Evolutionary conservation across 768 basidiomycete species (phyloP).

Genomic region (Fistulinella prunicolor): DNA sequence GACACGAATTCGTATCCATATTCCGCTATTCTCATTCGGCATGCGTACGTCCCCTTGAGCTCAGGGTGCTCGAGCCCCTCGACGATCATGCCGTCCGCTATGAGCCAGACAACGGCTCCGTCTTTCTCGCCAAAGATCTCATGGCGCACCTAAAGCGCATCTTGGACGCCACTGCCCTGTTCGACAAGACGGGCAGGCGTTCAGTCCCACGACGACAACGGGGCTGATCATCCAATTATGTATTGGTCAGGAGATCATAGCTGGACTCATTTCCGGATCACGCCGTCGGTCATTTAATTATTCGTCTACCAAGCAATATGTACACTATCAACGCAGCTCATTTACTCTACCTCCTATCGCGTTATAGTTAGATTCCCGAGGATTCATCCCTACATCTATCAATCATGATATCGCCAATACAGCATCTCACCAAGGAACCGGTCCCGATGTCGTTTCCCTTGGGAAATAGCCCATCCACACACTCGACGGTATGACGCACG

Average conservation of each 20-base stretch:
- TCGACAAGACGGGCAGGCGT: constrained; percentile 10
- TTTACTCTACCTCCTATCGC: background rate
- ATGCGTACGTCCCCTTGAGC: constrained; percentile 34
- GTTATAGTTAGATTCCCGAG: background rate
- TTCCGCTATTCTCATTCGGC: constrained; percentile 55
- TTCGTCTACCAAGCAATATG: constrained; percentile 12
- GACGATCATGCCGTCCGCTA: constrained; percentile 47
- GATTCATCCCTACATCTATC: background rate
- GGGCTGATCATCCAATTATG: constrained; percentile 4
- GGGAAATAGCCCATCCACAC: constrained; percentile 1
- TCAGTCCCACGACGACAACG: constrained; percentile 4
- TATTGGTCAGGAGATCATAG: background rate
- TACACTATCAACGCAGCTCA: constrained; percentile 18
- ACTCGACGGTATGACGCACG: background rate
- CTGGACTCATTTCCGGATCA: background rate
- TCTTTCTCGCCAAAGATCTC: constrained; percentile 53
- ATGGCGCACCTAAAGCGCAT: constrained; percentile 29
- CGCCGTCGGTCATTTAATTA: constrained; percentile 4
- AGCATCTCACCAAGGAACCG: constrained; percentile 8
- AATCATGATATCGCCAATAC: background rate
- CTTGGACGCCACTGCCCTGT: constrained; percentile 23
- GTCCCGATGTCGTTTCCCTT: constrained; percentile 6
- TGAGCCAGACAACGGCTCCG: constrained; percentile 57
- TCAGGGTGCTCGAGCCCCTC: constrained; percentile 52
- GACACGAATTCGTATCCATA: constrained; percentile 62